Evolutionary conservation across 768 basidiomycete species (phyloP).

Genomic region (Suillus americanus): DNA sequence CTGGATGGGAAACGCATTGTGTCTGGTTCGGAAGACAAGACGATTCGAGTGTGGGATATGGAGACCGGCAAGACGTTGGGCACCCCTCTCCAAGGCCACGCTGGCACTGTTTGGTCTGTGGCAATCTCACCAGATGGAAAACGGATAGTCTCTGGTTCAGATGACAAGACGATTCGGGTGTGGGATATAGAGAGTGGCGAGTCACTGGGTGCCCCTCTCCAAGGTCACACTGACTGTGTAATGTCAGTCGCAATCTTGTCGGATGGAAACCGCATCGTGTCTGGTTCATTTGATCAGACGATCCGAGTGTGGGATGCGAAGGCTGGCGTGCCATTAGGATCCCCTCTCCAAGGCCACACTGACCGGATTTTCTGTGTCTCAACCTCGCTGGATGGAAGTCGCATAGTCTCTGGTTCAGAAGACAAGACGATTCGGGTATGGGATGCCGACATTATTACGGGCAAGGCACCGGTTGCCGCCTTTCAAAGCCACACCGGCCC

Average conservation of each 20-base stretch:
- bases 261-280: neutral
- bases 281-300: neutral
- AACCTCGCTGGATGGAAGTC: neutral
- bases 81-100: neutral
- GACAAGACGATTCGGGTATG: neutral
- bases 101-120: constrained; percentile 6
- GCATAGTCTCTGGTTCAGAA: neutral
- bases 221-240: neutral
- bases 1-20: constrained; percentile 1
- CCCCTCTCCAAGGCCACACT: neutral
- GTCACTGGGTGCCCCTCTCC: neutral
- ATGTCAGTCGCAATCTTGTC: neutral
- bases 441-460: neutral
- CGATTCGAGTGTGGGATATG: constrained; percentile 4
- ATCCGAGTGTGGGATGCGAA: neutral
- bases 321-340: neutral
- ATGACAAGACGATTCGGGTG: neutral
- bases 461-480: neutral
- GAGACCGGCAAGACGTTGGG: neutral
- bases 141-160: neutral
- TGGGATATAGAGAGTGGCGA: constrained; percentile 1
- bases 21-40: constrained; percentile 1
- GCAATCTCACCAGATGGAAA: constrained; percentile 7
- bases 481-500: neutral
- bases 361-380: accelerated